Base-by-base conservation (phyloP, 108 stramenopile species). In the Craspedostauros australis region DNA sequence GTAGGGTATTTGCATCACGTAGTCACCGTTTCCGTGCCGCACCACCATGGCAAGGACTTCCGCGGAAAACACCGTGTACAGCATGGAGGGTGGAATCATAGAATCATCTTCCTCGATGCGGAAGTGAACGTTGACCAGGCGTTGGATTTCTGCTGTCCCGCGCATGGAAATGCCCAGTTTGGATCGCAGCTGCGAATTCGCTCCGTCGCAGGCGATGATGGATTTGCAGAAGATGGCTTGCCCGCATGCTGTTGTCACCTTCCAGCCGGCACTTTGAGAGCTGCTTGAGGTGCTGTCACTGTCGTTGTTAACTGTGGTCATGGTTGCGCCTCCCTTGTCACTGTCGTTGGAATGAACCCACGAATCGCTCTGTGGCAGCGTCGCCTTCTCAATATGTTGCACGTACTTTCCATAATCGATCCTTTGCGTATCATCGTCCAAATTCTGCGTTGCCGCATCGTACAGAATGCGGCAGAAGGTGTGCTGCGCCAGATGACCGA, bases 1-100 rank as follows among this genome's bases (percentile, higher is more conserved):
- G 55, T 67, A 95, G 5, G 96, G 96, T 24, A 98, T 73, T 67
- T 98, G 96, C 44, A 93, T 66, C 1, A 95, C 88, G 69, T 86
- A 96, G 51, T 96, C 96, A 0, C 87, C 92, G 1, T 73, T 73
- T 32, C 82, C 61, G 51, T 96, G 95, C 46, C 88, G 86, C 7
- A 98, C 96, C 19, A 91, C 79, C 55, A 87, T 94, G 23, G 79
- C 84, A n/a, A 98, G 72, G 2, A 81, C 75, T 30, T 87, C 50
- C n/a, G 70, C 25, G 47, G 90, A 78, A 53, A 89, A 96, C 11
- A 94, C 65, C 29, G 95, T 92, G 57, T 94, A 90, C n/a, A 97
- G 64, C 96, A 97, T 97, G 31, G 86, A 92, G 18, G 70, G 66
- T 62, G 50, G 68, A 39, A 58, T 50, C 16, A 46, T 25, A 18